Evolutionary conservation across 2,329 filamentous ascomycete genomes (phyloP), one percentile per base, ranked within the genome.

Genomic region (Scedosporium minutisporum): DNA sequence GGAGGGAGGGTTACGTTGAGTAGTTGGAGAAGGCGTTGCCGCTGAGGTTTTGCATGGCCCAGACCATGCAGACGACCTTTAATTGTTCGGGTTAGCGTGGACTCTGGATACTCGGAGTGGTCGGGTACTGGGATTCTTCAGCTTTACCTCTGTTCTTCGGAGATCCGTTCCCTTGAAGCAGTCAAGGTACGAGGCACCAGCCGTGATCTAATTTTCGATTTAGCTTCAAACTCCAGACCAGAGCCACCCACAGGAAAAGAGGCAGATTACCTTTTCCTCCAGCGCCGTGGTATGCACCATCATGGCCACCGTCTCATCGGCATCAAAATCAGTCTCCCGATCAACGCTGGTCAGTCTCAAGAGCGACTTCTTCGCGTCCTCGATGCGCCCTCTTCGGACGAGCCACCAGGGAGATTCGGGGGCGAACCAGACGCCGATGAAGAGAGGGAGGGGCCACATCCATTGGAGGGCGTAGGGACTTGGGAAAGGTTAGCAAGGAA

Each of bases 231-330:
- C 7, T 33, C 29, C 29, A 33, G 29, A 9, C 29, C 29, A 33
- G 29, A 9, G 9, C 29, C 29, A 3, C 25, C 25, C 25, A 5
- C 25, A 27, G 5, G 2, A 33, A 23, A 57, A 16, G 6, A 10
- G 23, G 53, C 6, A 25, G 12, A 27, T 16, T 18, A 58, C 57
- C 73, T 83, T 82, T 70, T 90, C 82, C 72, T 96, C 92, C 10
- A 96, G 78, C 0, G 88, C 88, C 0, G 89, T 93, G 0, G 91
- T 96, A 71, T 96, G 90, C 1, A 91, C 85, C 89, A 96, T 96
- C 90, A 96, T 96, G 68, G 90, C 87, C 27, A 62, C 55, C 16
- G 90, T 95, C 75, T 95, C 90, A 65, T 96, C 89, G 10, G 89
- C 84, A 69, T 96, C 84, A 68, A 95, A 93, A 64, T 88, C 82